phyloP scores from a whole-genome alignment of 2,329 filamentous ascomycete species.

The Colletotrichum somersetense region DNA sequence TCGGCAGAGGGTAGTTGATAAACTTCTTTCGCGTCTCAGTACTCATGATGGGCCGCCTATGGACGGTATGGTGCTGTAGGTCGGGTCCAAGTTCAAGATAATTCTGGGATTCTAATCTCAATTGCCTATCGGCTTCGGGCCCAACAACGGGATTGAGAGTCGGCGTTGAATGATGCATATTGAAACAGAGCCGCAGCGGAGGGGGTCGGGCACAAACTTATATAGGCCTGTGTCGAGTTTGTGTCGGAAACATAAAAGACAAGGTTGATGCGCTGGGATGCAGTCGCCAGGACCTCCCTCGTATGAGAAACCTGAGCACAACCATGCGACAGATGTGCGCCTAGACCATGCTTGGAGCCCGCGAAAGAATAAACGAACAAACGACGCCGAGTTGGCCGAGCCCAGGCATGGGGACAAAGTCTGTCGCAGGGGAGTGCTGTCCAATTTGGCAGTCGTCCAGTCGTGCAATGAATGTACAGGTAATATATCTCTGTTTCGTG shows the following conservation, averaged over 20 bases:
- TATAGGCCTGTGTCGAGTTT: conserved; percentile 31
- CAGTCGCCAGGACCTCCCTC: conserved; percentile 37
- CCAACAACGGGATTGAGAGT: background rate
- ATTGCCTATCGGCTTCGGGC: conserved; percentile 11
- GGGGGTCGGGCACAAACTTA: conserved; percentile 32
- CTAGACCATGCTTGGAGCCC: conserved; percentile 19
- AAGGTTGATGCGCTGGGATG: conserved; percentile 41
- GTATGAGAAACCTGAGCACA: conserved; percentile 23
- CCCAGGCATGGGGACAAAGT: background rate
- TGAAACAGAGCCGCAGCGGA: background rate
- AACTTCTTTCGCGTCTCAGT: conserved; percentile 44
- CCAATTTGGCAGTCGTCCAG: background rate
- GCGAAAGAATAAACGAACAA: conserved; percentile 19
- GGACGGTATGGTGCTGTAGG: conserved; percentile 2
- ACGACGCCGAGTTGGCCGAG: conserved; percentile 7
- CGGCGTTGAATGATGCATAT: conserved; percentile 24
- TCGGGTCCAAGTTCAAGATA: background rate
- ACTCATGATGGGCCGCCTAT: conserved; percentile 33
- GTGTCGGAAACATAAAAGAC: conserved; percentile 26
- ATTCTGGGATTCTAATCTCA: background rate
- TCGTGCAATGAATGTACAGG: background rate
- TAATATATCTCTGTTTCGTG: background rate
- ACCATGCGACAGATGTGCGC: conserved; percentile 37
- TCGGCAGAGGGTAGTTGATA: conserved; percentile 54
- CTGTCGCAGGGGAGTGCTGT: background rate